A percentile compares a stretch with the other conserved stretches of the same genome.
These are phyloP conservation scores for Cerrena zonata DNA, from an alignment of 1,284 basidiomycete genomes.

Conservation along the genomic window DNA sequence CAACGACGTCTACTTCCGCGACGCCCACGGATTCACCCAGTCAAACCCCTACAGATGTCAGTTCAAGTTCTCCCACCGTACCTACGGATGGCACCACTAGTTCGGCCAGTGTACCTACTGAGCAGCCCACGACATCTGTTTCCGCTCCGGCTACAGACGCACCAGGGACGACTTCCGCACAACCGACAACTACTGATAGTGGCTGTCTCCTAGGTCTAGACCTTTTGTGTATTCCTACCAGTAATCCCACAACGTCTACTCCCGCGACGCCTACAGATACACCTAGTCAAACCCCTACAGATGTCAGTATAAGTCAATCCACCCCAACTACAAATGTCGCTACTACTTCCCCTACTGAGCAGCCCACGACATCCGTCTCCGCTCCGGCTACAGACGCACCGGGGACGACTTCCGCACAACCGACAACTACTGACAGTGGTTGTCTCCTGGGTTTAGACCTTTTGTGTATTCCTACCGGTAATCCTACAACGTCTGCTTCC, in stretches of 20 bases:
- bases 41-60: background rate
- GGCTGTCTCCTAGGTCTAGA: background rate
- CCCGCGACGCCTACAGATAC: background rate
- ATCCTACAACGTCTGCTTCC: background rate
- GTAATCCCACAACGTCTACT: background rate
- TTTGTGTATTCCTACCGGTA: background rate
- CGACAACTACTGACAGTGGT: background rate
- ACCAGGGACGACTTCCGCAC: background rate
- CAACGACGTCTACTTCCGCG: background rate
- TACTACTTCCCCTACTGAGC: too few species aligned
- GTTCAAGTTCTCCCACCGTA: background rate
- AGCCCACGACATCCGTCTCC: background rate
- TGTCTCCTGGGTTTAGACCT: background rate
- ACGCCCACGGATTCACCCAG: background rate
- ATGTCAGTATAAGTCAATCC: background rate
- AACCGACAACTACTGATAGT: background rate
- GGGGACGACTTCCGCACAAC: background rate
- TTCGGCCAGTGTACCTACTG: too few species aligned
- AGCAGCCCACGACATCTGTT: background rate
- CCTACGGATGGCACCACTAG: too few species aligned
- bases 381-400: background rate
- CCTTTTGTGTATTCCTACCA: background rate
- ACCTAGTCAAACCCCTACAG: background rate
- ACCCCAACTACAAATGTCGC: too few species aligned
- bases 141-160: background rate